Conservation (phyloP, 352 stramenopile genomes). For the Phytophthora hybrid region DNA sequence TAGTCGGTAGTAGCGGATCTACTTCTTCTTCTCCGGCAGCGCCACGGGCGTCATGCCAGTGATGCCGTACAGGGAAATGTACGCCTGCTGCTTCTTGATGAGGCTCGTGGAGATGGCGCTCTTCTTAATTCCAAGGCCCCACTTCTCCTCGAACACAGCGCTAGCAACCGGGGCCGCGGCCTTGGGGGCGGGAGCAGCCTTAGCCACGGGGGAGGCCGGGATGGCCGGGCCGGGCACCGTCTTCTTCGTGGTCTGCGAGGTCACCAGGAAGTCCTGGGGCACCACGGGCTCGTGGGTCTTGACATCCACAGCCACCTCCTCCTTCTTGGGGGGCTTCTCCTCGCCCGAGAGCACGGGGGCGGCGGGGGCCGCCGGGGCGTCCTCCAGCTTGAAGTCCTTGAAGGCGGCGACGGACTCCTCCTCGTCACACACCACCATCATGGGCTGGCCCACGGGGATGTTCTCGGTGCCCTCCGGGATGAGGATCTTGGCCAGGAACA, state of each 20-base stretch:
- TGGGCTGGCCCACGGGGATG: constrained; percentile 93
- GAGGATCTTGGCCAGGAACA: constrained; percentile 97
- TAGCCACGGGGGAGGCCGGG: constrained; percentile 43
- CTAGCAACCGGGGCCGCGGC: constrained; percentile 21
- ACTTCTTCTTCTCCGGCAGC: constrained; percentile 56
- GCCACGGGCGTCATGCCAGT: constrained; percentile 78
- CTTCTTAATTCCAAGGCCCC: constrained; percentile 83
- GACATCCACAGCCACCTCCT: constrained; percentile 62
- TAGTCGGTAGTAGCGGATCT: constrained; percentile 13
- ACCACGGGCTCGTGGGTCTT: constrained; percentile 58
- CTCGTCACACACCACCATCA: constrained; percentile 97
- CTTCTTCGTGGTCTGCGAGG: constrained; percentile 70
- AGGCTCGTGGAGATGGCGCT: constrained; percentile 84
- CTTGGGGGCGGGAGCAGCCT: constrained; percentile 38
- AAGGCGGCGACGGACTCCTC: constrained; percentile 71
- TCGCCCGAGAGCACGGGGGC: constrained; percentile 57
- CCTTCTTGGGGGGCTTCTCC: constrained; percentile 75
- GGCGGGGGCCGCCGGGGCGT: constrained; percentile 40
- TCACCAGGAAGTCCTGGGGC: constrained; percentile 72
- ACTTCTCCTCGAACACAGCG: constrained; percentile 73
- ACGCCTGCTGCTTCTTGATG: constrained; percentile 86
- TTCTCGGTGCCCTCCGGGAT: constrained; percentile 91
- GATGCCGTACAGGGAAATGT: constrained; percentile 83
- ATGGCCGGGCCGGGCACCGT: constrained; percentile 49
- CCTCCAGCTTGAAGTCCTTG: constrained; percentile 82